Evolutionary conservation across 129 eudicot genomes (phyloP), one percentile per base, ranked within the genome.

Genomic region (Flaveria trinervia): DNA sequence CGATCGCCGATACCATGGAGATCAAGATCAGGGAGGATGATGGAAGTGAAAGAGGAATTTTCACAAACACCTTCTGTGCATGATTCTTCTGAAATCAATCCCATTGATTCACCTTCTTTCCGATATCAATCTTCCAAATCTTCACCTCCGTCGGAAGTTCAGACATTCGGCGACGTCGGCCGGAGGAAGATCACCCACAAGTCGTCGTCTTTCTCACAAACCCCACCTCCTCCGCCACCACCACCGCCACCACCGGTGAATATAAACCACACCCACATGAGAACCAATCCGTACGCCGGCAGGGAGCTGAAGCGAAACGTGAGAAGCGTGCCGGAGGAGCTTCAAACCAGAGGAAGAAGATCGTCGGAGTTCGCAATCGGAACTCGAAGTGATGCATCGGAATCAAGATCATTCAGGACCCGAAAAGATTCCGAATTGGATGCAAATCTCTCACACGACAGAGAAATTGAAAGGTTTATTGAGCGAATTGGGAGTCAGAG

Each of bases 1-100:
- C 86, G 89, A 12, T 94, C 99, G 11, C 99, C 99, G 7, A 86
- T 94, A 30, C 99, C 99, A 52, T 94, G 97, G 99, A 75, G 90
- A 86, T 91, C 99, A 64, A 94, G 99, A 86, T 94, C 98, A 15
- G 92, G 93, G 33, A 91, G 89, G 66, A 69, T 87, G 82, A 69
- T 87, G 82, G 88, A 85, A 67, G 16, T 86, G 46, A 88, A 77
- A 26, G 87, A 80, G 65, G 89, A 84, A 10, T 73, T 59, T 50
- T 43, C 70, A 64, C 79, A 83, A 60, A 51, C 74, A 26, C 44
- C 62, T 70, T 28, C 1, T 13, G 68, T 13, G 68, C 68, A 62
- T 28, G 73, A 59, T 23, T 9, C 41, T 60, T 25, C 67, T 12
- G 67, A 70, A 50, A 70, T 56, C 11, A 81, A 79, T 16, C 76